These are phyloP conservation scores for Erigeron canadensis DNA, from an alignment of 129 eudicot species.

Conservation along the genomic window DNA sequence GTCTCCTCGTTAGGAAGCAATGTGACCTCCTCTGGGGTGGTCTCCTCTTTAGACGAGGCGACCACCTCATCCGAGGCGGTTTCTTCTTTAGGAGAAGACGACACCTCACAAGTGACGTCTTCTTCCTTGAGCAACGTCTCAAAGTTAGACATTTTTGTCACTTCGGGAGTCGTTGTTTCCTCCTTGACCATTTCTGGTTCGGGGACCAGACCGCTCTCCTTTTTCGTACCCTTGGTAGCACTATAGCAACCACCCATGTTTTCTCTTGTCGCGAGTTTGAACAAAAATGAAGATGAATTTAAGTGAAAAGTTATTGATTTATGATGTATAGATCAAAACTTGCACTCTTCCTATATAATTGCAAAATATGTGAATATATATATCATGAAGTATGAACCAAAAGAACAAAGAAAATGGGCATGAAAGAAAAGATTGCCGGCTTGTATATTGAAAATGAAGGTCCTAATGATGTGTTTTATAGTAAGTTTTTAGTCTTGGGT, in stretches of 20 bases:
- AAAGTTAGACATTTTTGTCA: too few relatives aligned
- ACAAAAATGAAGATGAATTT: too few relatives aligned
- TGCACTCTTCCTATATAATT: slow-evolving; percentile 19
- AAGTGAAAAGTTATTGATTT: neutral
- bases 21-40: neutral
- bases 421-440: slow-evolving; percentile 9
- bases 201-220: slow-evolving; percentile 19
- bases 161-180: too few relatives aligned
- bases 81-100: neutral
- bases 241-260: slow-evolving; percentile 45
- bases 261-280: neutral
- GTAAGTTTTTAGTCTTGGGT: neutral
- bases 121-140: too few relatives aligned
- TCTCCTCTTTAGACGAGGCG: neutral
- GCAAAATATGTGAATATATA: too few relatives aligned
- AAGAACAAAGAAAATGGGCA: slow-evolving; percentile 23
- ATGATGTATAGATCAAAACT: neutral
- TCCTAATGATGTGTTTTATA: slow-evolving; percentile 15
- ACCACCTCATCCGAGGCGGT: neutral
- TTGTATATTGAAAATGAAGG: slow-evolving; percentile 15
- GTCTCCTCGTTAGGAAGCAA: neutral
- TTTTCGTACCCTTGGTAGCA: slow-evolving; percentile 10
- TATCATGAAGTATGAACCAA: neutral
- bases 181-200: neutral
- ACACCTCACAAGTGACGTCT: neutral